Evolutionary conservation across 306 rosid species (phyloP), one percentile per base, ranked within the genome.

Genomic region (Quercus agrifolia): DNA sequence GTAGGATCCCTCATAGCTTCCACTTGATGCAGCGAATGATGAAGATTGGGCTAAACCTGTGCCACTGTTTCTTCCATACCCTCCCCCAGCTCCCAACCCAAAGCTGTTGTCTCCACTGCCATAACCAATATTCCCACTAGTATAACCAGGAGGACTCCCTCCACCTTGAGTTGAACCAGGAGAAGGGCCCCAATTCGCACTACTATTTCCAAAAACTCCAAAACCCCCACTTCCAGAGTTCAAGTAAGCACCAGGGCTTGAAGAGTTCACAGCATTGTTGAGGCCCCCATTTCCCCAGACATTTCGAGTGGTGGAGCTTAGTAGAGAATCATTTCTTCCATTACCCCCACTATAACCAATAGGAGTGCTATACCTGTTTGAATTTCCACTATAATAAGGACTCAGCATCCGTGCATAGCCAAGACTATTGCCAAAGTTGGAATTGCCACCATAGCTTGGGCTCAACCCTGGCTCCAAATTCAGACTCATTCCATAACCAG

Each of bases 241-340:
- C 83, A 91, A 69, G 85, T 87, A 87, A 55, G 93, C 79, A 77
- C 90, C 88, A 0, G 89, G 82, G 73, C 82, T 83, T 19, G 85
- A 58, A 2, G 90, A 79, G 77, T 86, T 89, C 49, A 74, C 85
- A 76, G 89, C 86, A 83, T 71, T 88, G 68, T 49, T 86, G 38
- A 92, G 79, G 81, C 88, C 83, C 9, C 96, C 93, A 70, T 87
- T 91, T 83, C 93, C 98, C 98, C 98, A 93, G 31, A 93, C 89
- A 89, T 89, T 96, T 76, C 96, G 88, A 74, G 94, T 67, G 25
- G 96, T 33, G 57, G 98, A 87, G 89, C 73, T 92, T 83, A 90
- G 76, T 9, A 86, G 87, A 84, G 97, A 89, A 83, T 86, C 84
- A 1, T 72, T 85, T 86, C 98, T 92, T 61, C 85, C 98, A 83